Percentiles rank a stretch among this genome's conserved stretches.
These are phyloP conservation scores for Soucietia sequanensis DNA, from an alignment of 805 yeast species.

Conservation along the genomic window DNA sequence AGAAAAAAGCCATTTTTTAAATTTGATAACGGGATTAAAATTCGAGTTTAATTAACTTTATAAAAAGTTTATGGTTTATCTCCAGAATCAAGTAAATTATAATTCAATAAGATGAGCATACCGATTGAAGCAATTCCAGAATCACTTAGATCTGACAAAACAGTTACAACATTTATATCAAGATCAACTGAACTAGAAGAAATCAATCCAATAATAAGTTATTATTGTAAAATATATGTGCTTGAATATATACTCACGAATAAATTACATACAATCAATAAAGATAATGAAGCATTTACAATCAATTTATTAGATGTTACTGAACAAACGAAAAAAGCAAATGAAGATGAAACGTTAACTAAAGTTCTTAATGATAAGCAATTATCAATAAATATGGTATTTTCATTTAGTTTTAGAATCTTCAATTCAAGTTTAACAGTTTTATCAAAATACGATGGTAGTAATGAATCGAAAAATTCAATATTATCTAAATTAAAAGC, in stretches of 20 bases:
- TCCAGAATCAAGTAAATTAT: background rate
- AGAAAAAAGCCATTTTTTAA: no score
- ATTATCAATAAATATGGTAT: conserved; percentile 33
- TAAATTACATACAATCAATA: conserved; percentile 55
- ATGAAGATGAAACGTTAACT: conserved; percentile 37
- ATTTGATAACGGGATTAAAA: no score
- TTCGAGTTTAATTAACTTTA: no score
- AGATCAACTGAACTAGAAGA: conserved; percentile 57
- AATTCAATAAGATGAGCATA: background rate
- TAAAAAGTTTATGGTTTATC: no score
- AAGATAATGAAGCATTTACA: conserved; percentile 59
- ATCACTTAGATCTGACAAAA: conserved; percentile 24
- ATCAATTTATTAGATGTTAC: conserved; percentile 64
- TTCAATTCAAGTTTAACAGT: conserved; percentile 31
- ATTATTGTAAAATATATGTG: conserved; percentile 67
- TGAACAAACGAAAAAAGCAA: conserved; percentile 53
- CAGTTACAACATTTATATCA: conserved; percentile 46
- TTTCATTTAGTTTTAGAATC: conserved; percentile 34
- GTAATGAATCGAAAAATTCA: conserved; percentile 19
- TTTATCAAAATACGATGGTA: conserved; percentile 19
- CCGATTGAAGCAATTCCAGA: conserved; percentile 19
- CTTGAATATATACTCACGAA: conserved; percentile 66
- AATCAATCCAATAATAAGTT: conserved; percentile 67
- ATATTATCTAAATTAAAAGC: conserved; percentile 36
- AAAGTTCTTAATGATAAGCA: conserved; percentile 59